A percentile compares a stretch with the other conserved stretches of the same genome.
Conservation (phyloP, 2,329 filamentous ascomycete species). For the Fusarium albosuccineum region DNA sequence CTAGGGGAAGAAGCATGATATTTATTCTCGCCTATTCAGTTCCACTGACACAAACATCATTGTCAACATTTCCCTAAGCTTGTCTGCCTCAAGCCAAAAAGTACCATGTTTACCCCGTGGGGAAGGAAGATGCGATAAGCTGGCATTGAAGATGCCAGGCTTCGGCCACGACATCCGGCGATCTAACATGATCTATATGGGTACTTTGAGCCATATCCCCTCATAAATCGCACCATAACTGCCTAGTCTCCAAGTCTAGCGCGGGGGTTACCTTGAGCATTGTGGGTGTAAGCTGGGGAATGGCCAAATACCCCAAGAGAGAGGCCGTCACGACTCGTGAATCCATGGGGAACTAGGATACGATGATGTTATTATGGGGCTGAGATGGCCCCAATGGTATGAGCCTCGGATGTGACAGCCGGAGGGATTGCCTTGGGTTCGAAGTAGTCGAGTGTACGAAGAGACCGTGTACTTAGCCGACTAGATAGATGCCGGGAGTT, state of each 20-base stretch:
- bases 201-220: too few species aligned
- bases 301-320: not conserved
- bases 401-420: slow-evolving; percentile 4
- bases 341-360: not conserved
- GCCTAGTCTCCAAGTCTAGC: not conserved
- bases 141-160: not conserved
- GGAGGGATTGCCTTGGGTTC: not conserved
- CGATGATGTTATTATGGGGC: slow-evolving; percentile 9
- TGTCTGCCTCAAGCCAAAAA: not conserved
- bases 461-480: slow-evolving; percentile 2
- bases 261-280: not conserved
- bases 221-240: not conserved
- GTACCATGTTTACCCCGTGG: slow-evolving; percentile 9
- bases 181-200: too few species aligned
- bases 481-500: not conserved
- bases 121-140: not conserved
- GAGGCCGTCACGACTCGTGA: not conserved
- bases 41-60: too few species aligned
- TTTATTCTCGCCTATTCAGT: too few species aligned
- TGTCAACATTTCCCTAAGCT: not conserved
- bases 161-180: slow-evolving; percentile 17
- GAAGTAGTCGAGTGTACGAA: not conserved
- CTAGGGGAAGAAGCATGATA: too few species aligned
- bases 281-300: not conserved
- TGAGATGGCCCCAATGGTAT: not conserved